Conservation (phyloP, 2,329 filamentous ascomycete species). For the Aquanectria penicillioides region DNA sequence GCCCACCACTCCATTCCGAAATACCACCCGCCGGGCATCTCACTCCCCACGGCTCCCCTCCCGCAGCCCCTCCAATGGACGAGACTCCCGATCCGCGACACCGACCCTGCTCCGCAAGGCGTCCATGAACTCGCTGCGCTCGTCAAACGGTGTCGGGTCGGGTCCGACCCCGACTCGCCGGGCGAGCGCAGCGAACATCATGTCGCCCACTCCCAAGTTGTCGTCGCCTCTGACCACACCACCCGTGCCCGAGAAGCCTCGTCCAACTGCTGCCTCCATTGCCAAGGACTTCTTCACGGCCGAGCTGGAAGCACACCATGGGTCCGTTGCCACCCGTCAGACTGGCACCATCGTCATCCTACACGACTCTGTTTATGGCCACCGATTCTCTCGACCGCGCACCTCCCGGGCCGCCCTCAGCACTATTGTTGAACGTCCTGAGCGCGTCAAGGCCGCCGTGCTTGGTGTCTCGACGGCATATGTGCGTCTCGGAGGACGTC, state of each 20-base stretch:
- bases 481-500: constrained; percentile 84
- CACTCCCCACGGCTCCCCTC: constrained; percentile 46
- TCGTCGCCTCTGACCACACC: constrained; percentile 38
- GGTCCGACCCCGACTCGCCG: constrained; percentile 56
- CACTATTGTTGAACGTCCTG: constrained; percentile 92
- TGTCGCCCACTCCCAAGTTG: constrained; percentile 56
- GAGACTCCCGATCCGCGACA: constrained; percentile 58
- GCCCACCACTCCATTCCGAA: constrained; percentile 50
- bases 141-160: constrained; percentile 53
- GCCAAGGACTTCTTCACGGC: constrained; percentile 75
- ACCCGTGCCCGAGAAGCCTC: constrained; percentile 49
- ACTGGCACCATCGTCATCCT: constrained; percentile 82
- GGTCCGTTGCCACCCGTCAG: constrained; percentile 49
- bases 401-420: constrained; percentile 76
- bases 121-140: constrained; percentile 67
- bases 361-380: constrained; percentile 94
- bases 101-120: constrained; percentile 65
- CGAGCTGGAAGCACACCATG: constrained; percentile 73
- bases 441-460: constrained; percentile 85
- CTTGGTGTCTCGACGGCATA: constrained; percentile 88
- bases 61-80: constrained; percentile 54
- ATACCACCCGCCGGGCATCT: constrained; percentile 48
- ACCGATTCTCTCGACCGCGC: constrained; percentile 86
- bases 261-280: constrained; percentile 63
- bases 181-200: constrained; percentile 57